These are phyloP conservation scores for Euryodendron excelsum DNA, from an alignment of 148 eudicot species.

Conservation along the genomic window DNA sequence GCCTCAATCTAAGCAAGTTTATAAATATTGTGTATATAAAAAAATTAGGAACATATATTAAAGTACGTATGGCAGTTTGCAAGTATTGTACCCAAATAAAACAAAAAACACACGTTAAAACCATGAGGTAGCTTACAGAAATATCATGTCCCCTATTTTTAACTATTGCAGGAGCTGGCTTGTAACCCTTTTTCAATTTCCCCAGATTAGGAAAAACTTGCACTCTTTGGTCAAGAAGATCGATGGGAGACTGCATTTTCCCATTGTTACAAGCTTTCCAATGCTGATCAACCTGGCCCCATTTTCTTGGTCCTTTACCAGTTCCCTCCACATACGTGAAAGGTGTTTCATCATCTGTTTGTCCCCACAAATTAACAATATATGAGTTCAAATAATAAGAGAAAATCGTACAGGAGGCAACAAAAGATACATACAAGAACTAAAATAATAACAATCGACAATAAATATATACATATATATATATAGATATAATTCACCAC, in stretches of 20 bases:
- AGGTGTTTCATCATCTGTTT: slow-evolving; percentile 24
- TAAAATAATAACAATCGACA: too few species aligned
- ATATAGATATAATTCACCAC: too few species aligned
- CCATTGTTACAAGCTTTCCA: slow-evolving; percentile 40
- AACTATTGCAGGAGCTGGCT: slow-evolving; percentile 31
- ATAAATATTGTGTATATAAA: too few species aligned
- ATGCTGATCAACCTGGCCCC: slow-evolving; percentile 29
- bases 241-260: slow-evolving; percentile 41
- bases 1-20: too few species aligned
- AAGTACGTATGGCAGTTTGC: too few species aligned
- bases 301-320: slow-evolving; percentile 31
- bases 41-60: too few species aligned
- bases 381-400: neutral
- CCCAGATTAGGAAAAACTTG: slow-evolving; percentile 8
- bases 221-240: slow-evolving; percentile 21
- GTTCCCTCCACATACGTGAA: slow-evolving; percentile 27
- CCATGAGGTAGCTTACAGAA: slow-evolving; percentile 19
- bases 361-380: neutral
- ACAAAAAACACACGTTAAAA: neutral
- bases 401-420: neutral
- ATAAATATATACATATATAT: too few species aligned
- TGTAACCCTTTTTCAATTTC: slow-evolving; percentile 22
- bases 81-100: too few species aligned
- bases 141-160: slow-evolving; percentile 42
- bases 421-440: too few species aligned